Base-by-base conservation (phyloP, 768 basidiomycete genomes). In the Suillus placidus region DNA sequence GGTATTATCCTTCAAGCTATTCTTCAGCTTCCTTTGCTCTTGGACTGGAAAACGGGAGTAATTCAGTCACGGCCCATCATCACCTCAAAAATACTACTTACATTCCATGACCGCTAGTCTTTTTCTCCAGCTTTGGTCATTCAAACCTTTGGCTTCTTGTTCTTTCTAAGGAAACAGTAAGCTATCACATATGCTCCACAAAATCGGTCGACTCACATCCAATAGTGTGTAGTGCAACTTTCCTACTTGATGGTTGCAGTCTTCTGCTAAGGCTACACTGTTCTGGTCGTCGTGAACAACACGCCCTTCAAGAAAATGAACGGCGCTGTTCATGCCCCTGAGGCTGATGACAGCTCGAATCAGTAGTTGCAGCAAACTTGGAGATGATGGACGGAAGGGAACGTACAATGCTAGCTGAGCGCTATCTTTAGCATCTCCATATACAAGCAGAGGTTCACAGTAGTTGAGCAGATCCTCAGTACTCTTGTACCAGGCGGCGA, bases 1-100 rank as follows among this genome's bases (percentile, higher is more conserved):
- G 9, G 54, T n/a, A 10, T 32, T 20, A 34, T 34, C 54, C 30
- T 55, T 55, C 32, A n/a, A 34, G 20, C 54, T 55, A 6, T 55
- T 55, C 32, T 55, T 55, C 20, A 55, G 54, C 10, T 34, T 55
- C 54, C 32, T 55, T 55, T 55, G 54, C 32, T 55, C 54, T 55
- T 55, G 54, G 54, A 55, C 54, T 55, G 20, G 16, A 20, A 30
- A 34, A 54, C 32, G 18, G 30, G 32, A 34, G 30, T 12, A 3
- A 34, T 55, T 34, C 18, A 55, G 10, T 55, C 10, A 10, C 18
- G 3, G 54, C 32, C 32, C 4, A 12, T 34, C 32, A 34, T 34
- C 9, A 55, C 32, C 32, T 55, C 32, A 10, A 34, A 20, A 20
- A 54, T 10, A 54, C 51, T 18, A 52, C 52, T 54, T 10, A 34